Percentiles rank a stretch among this genome's conserved stretches.
phyloP scores from a whole-genome alignment of 441 rosid genomes.

The Hura crepitans region DNA sequence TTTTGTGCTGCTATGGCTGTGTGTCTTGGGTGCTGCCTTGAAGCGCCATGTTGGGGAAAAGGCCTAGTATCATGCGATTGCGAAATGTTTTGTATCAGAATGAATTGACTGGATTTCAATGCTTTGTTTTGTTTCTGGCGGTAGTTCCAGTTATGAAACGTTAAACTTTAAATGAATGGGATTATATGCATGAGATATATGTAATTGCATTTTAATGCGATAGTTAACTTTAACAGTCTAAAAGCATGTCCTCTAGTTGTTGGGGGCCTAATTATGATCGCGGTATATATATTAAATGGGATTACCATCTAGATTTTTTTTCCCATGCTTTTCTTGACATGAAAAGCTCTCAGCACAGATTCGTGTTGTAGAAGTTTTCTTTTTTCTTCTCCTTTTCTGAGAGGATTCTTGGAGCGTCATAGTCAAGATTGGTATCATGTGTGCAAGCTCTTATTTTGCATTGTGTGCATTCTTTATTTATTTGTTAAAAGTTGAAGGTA shows the following conservation, averaged over 20 bases:
- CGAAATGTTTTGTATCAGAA: neutral
- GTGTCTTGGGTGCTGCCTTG: neutral
- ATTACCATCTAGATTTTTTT: neutral
- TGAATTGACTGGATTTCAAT: neutral
- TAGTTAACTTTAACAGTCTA: no score
- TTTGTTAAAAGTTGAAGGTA: neutral
- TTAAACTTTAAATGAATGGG: neutral
- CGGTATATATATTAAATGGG: no score
- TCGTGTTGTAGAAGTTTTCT: neutral
- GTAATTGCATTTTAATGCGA: no score
- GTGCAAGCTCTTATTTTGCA: neutral
- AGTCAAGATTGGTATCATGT: neutral
- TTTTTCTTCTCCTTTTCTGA: neutral
- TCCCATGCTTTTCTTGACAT: neutral
- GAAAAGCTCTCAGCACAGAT: neutral
- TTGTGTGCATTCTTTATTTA: no score
- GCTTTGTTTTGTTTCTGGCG: neutral
- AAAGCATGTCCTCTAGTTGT: neutral
- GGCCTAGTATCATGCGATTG: neutral
- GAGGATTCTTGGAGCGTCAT: neutral
- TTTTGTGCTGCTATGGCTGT: no score
- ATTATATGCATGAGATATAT: neutral
- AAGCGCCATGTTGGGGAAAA: neutral
- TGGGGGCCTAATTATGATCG: neutral
- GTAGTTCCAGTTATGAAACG: neutral